These are phyloP conservation scores for Xylaria flabelliformis DNA, from an alignment of 495 filamentous ascomycete species.

Conservation along the genomic window DNA sequence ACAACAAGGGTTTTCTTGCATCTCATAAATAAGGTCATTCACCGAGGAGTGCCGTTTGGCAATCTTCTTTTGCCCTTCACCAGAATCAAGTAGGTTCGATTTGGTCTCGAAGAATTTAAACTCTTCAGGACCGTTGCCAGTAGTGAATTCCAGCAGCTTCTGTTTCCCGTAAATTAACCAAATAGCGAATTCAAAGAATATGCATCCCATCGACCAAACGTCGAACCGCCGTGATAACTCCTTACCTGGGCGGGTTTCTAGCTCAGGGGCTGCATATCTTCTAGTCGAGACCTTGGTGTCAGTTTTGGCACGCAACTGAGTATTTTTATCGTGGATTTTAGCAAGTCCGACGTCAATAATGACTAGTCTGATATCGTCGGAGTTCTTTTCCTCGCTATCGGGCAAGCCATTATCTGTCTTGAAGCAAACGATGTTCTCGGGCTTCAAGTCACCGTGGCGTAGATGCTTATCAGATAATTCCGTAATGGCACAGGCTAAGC, in stretches of 20 bases:
- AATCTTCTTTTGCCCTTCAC: neutral
- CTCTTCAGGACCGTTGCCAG: neutral
- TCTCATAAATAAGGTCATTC: neutral
- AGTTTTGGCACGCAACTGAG: neutral
- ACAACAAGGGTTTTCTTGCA: neutral
- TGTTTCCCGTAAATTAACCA: neutral
- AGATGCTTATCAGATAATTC: neutral
- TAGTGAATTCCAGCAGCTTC: neutral
- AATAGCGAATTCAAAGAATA: neutral
- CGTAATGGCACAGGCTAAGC: neutral
- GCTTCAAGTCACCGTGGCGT: neutral
- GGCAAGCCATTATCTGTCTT: neutral
- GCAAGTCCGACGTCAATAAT: neutral
- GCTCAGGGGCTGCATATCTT: constrained; percentile 1
- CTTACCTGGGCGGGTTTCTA: neutral
- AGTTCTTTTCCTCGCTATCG: neutral
- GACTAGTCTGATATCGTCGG: neutral
- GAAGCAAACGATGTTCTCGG: constrained; percentile 7
- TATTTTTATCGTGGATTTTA: neutral
- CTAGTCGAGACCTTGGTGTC: neutral
- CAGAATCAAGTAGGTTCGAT: neutral
- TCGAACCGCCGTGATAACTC: neutral
- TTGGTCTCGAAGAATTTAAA: neutral
- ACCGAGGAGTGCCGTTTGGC: neutral
- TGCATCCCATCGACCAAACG: constrained; percentile 3